Percentiles rank a stretch among this genome's conserved stretches.
Conservation (phyloP, 1,139 yeast species). For the Hyphopichia buzzinii region DNA sequence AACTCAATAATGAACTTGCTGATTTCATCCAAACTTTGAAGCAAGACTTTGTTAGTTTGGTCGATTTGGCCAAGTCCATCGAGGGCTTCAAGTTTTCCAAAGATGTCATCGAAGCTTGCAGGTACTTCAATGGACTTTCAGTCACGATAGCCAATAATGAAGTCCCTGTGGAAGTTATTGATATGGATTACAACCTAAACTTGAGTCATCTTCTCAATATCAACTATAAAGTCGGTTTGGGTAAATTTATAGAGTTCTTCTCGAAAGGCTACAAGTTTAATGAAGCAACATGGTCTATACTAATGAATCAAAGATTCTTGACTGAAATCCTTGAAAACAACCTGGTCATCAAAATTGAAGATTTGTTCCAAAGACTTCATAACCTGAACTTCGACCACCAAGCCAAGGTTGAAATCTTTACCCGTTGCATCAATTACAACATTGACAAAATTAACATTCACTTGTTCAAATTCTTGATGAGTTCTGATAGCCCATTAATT, state of each 20-base stretch:
- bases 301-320: slow-evolving; percentile 31
- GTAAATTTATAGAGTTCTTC: slow-evolving; percentile 26
- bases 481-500: slow-evolving; percentile 1
- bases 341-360: slow-evolving; percentile 16
- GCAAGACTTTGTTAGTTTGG: slow-evolving; percentile 14
- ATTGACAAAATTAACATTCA: slow-evolving; percentile 31
- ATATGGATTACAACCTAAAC: slow-evolving; percentile 19
- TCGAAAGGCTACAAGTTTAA: slow-evolving; percentile 30
- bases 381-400: slow-evolving; percentile 16
- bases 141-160: not conserved
- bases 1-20: slow-evolving; percentile 34
- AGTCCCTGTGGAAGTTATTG: slow-evolving; percentile 3
- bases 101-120: slow-evolving; percentile 21
- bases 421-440: slow-evolving; percentile 20
- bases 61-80: slow-evolving; percentile 6
- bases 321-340: slow-evolving; percentile 17
- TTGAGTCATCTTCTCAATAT: slow-evolving; percentile 29
- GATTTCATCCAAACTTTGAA: slow-evolving; percentile 22
- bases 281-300: slow-evolving; percentile 31
- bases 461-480: slow-evolving; percentile 16
- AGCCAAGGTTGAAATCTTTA: slow-evolving; percentile 15
- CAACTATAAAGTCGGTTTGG: slow-evolving; percentile 27
- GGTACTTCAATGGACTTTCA: not conserved
- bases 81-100: slow-evolving; percentile 12
- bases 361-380: slow-evolving; percentile 27